Base-by-base conservation (phyloP, 2,329 filamentous ascomycete species). In the Pezizomycotina sp. region DNA sequence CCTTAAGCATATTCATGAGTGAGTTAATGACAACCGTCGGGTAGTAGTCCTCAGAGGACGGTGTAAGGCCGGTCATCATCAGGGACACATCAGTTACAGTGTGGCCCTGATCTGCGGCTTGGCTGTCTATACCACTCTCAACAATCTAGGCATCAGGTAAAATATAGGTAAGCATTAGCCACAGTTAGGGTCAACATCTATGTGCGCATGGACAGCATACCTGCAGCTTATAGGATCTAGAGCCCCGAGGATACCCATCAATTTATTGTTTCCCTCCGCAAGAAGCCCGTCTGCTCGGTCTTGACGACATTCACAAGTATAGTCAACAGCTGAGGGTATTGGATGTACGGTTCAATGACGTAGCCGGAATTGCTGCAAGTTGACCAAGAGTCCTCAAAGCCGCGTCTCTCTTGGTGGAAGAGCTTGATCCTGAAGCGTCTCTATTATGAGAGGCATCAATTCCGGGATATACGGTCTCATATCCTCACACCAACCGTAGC, bases 21-120 rank as follows among this genome's bases (percentile, higher is more conserved):
- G 89, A 91, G 52, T 92, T 92, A 55, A 98, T 93, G 29, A 93
- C 89, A 12, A 98, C 83, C 0, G 89, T 98, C 1, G 89, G 89
- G 53, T 92, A 98, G 58, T 98, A 98, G 52, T 98, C 89, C 53
- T 98, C 92, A 53, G 81, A 92, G 0, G 86, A 95, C 0, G 89
- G 91, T 1, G 84, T 95, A 25, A 93, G 65, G 9, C 91, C 89
- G 26, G 81, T 83, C 86, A 98, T 98, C 66, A 98, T 95, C 19
- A 98, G 66, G 3, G 84, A 89, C 28, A 98, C 91, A 57, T 98
- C 89, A 0, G 86, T 92, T 50, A 92, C 65, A 6, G 64, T 62
- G 48, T 75, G 67, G n/a, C 69, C 64, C 53, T 77, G 72, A 28
- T 71, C 63, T 36, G 69, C 65, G 30, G 74, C 69, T 52, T 89